phyloP scores from a whole-genome alignment of 1,284 basidiomycete species.

The Fomitiporia mediterranea region DNA sequence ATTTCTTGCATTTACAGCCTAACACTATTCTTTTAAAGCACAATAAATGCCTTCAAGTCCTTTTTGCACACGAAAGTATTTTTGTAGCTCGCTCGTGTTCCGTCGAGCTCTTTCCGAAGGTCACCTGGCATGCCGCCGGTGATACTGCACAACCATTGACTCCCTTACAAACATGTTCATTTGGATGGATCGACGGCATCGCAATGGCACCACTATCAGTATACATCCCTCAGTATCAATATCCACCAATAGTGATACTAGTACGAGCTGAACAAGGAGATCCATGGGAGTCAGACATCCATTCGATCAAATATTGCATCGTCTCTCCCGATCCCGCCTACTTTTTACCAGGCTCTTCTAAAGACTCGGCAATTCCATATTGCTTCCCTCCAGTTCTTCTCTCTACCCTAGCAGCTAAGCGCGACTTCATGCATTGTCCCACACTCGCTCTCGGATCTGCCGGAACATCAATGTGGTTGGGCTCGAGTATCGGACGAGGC shows the following conservation, averaged over 20 bases:
- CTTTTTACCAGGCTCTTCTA: not conserved
- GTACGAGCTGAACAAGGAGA: constrained; percentile 52
- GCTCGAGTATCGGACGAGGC: constrained; percentile 20
- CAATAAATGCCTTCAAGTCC: constrained; percentile 48
- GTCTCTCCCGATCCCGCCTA: constrained; percentile 11
- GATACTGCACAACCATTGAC: constrained; percentile 10
- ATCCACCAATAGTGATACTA: constrained; percentile 42
- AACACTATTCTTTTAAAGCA: constrained; percentile 23
- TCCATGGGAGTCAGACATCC: constrained; percentile 49
- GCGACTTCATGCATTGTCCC: constrained; percentile 48
- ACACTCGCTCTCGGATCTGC: constrained; percentile 46
- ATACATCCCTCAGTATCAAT: constrained; percentile 13
- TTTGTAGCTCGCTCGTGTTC: constrained; percentile 55
- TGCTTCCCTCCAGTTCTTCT: constrained; percentile 39
- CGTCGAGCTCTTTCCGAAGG: constrained; percentile 48
- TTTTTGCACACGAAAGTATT: constrained; percentile 42
- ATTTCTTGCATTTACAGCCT: constrained; percentile 18
- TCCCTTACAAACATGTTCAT: constrained; percentile 44
- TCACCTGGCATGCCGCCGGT: constrained; percentile 28
- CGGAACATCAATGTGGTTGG: constrained; percentile 57
- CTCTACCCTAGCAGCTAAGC: constrained; percentile 34
- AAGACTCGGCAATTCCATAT: constrained; percentile 29
- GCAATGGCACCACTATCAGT: constrained; percentile 26
- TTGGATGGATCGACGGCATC: constrained; percentile 61
- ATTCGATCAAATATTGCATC: constrained; percentile 44